Evolutionary conservation across 192 early-diverging fungal species (phyloP).

Genomic region (Umbelopsis sp.): DNA sequence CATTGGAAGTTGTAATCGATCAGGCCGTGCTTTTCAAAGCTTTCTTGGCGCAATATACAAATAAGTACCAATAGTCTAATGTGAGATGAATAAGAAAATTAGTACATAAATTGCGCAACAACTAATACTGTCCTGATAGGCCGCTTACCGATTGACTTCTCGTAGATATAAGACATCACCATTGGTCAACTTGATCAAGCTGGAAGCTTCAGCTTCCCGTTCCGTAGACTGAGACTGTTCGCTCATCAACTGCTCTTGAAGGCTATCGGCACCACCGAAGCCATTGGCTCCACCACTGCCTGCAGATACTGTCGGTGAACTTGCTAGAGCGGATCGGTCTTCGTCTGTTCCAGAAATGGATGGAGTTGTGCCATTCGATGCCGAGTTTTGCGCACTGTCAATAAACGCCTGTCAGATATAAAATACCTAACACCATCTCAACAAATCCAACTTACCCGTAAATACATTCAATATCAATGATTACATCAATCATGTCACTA

Average conservation of each 20-base stretch:
- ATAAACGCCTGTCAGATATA: not conserved
- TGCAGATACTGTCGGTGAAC: not conserved
- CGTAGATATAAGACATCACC: slow-evolving; percentile 79
- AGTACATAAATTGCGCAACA: not conserved
- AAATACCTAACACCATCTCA: not conserved
- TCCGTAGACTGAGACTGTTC: not conserved
- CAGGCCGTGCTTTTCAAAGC: slow-evolving; percentile 82
- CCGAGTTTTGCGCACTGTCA: slow-evolving; percentile 12
- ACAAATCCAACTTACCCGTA: slow-evolving; percentile 56
- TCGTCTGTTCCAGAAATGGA: slow-evolving; percentile 3
- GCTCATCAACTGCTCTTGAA: slow-evolving; percentile 11
- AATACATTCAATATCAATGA: slow-evolving; percentile 80
- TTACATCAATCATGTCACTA: slow-evolving; percentile 93
- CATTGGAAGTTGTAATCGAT: slow-evolving; percentile 88
- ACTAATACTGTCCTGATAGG: not conserved
- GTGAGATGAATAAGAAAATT: not conserved
- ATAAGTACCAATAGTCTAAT: slow-evolving; percentile 74
- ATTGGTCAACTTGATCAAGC: slow-evolving; percentile 76
- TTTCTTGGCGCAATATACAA: slow-evolving; percentile 77
- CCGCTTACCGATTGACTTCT: slow-evolving; percentile 72
- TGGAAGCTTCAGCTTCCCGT: slow-evolving; percentile 58
- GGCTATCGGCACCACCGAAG: not conserved
- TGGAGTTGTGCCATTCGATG: slow-evolving; percentile 16
- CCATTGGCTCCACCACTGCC: slow-evolving; percentile 6
- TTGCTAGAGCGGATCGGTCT: not conserved